These are phyloP conservation scores for Leishmania gerbilli DNA, from an alignment of 208 protist genomes.

Conservation along the genomic window DNA sequence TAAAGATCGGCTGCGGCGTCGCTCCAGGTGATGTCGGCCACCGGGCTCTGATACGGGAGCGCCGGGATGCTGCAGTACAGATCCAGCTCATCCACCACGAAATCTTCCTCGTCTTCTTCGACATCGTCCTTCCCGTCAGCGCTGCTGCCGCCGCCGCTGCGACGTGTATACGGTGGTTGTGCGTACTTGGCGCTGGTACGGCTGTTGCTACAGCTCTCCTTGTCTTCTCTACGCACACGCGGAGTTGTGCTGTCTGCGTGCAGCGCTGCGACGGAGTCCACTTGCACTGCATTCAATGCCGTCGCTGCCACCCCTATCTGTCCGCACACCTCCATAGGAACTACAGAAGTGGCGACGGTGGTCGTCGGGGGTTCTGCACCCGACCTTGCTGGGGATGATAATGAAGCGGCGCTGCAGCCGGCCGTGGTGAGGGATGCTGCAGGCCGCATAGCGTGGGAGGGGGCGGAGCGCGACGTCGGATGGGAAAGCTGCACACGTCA, in stretches of 20 bases:
- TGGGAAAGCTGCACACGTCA: background rate
- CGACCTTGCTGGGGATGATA: background rate
- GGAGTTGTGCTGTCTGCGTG: background rate
- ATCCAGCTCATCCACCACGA: constrained; percentile 14
- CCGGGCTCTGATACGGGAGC: constrained; percentile 5
- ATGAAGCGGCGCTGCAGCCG: background rate
- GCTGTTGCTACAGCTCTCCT: background rate
- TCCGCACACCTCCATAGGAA: background rate
- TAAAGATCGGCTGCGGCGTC: no score
- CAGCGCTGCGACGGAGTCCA: background rate
- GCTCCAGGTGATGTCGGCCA: background rate
- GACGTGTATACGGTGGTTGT: background rate
- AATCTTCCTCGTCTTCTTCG: constrained; percentile 1
- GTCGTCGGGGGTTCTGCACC: background rate
- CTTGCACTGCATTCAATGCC: background rate
- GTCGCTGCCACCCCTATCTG: background rate
- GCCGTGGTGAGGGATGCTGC: background rate
- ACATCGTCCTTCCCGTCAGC: background rate
- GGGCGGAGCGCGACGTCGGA: background rate
- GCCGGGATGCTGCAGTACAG: constrained; percentile 7
- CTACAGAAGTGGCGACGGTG: background rate
- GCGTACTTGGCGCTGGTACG: background rate
- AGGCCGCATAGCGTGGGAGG: background rate
- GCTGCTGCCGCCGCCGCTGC: background rate
- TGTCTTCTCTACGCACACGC: background rate